Conservation (phyloP, 1,284 basidiomycete genomes). For the Irpex sp. region DNA sequence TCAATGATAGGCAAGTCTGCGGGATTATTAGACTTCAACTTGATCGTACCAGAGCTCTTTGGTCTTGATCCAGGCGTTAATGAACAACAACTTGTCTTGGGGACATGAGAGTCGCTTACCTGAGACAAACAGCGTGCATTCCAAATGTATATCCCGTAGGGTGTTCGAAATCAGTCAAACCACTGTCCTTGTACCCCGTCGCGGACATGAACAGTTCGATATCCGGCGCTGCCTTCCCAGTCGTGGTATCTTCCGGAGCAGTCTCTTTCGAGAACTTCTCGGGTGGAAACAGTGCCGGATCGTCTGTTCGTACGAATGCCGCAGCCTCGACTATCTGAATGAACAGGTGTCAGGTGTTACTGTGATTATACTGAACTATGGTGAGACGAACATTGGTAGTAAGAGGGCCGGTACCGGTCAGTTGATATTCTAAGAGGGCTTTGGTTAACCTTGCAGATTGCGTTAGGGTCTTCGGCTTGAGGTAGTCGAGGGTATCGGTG, state of each 20-base stretch:
- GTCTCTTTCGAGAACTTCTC: conserved; percentile 33
- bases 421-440: conserved; percentile 40
- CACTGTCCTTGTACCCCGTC: conserved; percentile 36
- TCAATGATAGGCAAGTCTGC: conserved; percentile 40
- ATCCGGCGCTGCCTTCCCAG: conserved; percentile 54
- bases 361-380: neutral
- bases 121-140: conserved; percentile 28
- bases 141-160: conserved; percentile 23
- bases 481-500: conserved; percentile 36
- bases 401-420: conserved; percentile 43
- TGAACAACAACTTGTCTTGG: too few species aligned
- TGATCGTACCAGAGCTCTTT: conserved; percentile 37
- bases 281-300: conserved; percentile 45
- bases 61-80: conserved; percentile 29
- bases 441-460: conserved; percentile 32
- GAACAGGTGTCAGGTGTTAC: neutral
- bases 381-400: conserved; percentile 47
- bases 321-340: conserved; percentile 53
- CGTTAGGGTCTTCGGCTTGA: conserved; percentile 33
- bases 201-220: conserved; percentile 56
- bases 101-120: conserved; percentile 16
- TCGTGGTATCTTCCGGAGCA: conserved; percentile 46
- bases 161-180: conserved; percentile 12
- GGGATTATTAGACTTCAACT: conserved; percentile 37
- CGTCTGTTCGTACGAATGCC: conserved; percentile 54